Conservation (phyloP, 2,329 filamentous ascomycete genomes). For the Aspergillus jensenii region DNA sequence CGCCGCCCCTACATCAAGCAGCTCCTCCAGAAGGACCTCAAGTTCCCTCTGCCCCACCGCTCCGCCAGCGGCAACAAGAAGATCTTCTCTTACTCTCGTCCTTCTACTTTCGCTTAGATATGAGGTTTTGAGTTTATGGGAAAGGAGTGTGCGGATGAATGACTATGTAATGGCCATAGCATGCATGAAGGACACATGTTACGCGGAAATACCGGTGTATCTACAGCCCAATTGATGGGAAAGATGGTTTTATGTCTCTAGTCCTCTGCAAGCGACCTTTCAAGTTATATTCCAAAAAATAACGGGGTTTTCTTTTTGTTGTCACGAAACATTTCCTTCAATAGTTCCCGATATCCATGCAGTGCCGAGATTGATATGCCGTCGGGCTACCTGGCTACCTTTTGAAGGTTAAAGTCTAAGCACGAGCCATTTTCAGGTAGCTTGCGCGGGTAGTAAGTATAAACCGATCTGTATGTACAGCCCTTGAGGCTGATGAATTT, state of each 20-base stretch:
- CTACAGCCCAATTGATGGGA: slow-evolving; percentile 33
- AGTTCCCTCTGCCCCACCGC: slow-evolving; percentile 98
- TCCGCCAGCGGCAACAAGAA: slow-evolving; percentile 78
- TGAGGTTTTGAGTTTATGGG: slow-evolving; percentile 35
- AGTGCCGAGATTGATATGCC: neutral
- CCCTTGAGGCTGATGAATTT: too few species aligned
- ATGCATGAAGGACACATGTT: slow-evolving; percentile 41
- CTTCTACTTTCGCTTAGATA: slow-evolving; percentile 95
- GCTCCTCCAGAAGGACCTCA: slow-evolving; percentile 89
- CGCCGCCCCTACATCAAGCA: slow-evolving; percentile 99
- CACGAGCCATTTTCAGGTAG: too few species aligned
- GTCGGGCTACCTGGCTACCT: too few species aligned
- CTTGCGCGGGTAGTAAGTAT: too few species aligned
- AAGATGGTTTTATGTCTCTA: slow-evolving; percentile 41
- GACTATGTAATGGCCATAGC: slow-evolving; percentile 44
- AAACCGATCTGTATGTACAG: too few species aligned
- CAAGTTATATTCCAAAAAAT: slow-evolving; percentile 41
- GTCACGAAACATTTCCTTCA: neutral
- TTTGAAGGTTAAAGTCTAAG: neutral
- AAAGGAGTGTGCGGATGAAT: slow-evolving; percentile 42
- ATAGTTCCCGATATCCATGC: neutral
- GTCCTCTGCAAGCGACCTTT: slow-evolving; percentile 40
- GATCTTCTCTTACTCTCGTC: slow-evolving; percentile 89
- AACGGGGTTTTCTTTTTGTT: slow-evolving; percentile 32
- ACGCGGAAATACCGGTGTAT: slow-evolving; percentile 36